Evolutionary conservation across 2,329 filamentous ascomycete species (phyloP).

Genomic region (Harringtonia aguacate): DNA sequence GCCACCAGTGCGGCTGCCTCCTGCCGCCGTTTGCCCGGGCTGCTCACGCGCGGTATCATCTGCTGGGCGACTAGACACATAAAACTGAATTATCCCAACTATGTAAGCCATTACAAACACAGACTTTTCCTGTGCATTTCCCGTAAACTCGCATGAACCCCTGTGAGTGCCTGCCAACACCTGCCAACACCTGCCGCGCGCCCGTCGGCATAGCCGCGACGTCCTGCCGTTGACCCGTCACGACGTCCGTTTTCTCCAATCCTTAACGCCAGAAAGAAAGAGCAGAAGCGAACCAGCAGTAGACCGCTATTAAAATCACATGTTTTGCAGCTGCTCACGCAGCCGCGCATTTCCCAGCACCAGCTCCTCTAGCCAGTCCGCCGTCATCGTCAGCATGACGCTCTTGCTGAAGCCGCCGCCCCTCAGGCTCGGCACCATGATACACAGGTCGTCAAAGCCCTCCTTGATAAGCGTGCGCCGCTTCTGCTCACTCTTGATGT

Average conservation of each 20-base stretch:
- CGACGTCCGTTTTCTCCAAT: too few species aligned
- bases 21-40: constrained; percentile 17
- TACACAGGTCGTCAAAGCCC: constrained; percentile 70
- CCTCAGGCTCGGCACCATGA: constrained; percentile 63
- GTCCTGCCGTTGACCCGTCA: too few species aligned
- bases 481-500: constrained; percentile 82
- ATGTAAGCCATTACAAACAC: too few species aligned
- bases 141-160: too few species aligned
- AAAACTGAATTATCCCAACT: too few species aligned
- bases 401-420: constrained; percentile 76
- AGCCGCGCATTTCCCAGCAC: constrained; percentile 57
- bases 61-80: constrained; percentile 9
- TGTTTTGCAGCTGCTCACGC: constrained; percentile 38
- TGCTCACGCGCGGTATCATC: constrained; percentile 19
- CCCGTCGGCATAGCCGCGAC: too few species aligned
- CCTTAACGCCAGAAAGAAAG: not conserved
- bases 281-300: not conserved
- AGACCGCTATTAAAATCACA: not conserved
- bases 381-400: constrained; percentile 63
- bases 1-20: constrained; percentile 15
- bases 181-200: too few species aligned
- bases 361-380: constrained; percentile 67
- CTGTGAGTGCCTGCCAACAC: too few species aligned
- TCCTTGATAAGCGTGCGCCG: constrained; percentile 70
- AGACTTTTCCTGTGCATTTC: too few species aligned